Base-by-base conservation (phyloP, 1,139 yeast genomes). In the Diutina catenulata region DNA sequence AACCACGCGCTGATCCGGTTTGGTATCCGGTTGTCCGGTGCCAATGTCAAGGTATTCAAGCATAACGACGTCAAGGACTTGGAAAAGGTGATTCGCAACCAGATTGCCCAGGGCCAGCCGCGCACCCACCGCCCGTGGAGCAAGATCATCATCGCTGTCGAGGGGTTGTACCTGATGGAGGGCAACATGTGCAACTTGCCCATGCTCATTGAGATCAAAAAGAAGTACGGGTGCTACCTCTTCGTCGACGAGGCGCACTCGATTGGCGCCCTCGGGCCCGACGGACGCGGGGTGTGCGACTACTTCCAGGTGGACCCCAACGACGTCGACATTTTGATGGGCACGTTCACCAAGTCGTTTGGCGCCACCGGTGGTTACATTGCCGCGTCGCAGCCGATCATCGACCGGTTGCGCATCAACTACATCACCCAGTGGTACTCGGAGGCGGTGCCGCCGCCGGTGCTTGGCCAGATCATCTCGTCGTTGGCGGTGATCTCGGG, bases 291-390 rank as follows among this genome's bases (percentile, higher is more conserved):
- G 53, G 80, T 91, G 28, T 88, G 97, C 62, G 97, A 93, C 56
- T 84, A 84, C 59, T 91, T 82, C 55, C 80, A 80, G 37, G 74
- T 91, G 40, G 74, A 77, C 46, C 91, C 97, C 28, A 57, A 64
- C 16, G 73, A 75, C 38, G 69, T 91, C 39, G 99, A 91, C 59
- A 64, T 93, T 44, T 64, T 91, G 48, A 91, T 91, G 99, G 99
- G 99, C 38, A 91, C 99, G 7, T 73, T 93, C 42, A 93, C 98
- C 39, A 91, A 91, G 61, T 86, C 96, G 5, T 91, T 91, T 59
- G 98, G 99, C 53, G 97, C 98, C 22, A 87, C 97, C 36, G 99
- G 99, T 52, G 99, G 98, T 37, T 91, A 91, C 56, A 67, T 91
- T 46, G 93, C 95, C 18, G 94, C 81, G 39, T 70, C 70, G 46